Percentiles rank a stretch among this genome's conserved stretches.
Evolutionary conservation across 306 rosid genomes (phyloP).

Genomic region (Phaseolus lunatus): DNA sequence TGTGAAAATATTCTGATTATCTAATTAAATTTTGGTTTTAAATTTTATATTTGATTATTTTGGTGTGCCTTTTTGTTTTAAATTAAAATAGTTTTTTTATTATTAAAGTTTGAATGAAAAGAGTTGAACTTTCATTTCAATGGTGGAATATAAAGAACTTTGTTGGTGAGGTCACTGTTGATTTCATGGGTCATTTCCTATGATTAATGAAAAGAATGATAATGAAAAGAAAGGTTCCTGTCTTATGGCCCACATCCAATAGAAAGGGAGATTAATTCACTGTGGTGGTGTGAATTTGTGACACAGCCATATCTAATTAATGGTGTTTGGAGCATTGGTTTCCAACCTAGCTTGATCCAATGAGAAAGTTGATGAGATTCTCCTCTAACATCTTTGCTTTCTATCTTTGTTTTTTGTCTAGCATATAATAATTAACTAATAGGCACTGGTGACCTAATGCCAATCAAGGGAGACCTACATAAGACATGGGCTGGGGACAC

Average conservation of each 20-base stretch:
- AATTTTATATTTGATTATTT: too few species aligned
- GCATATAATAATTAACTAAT: slow-evolving; percentile 1
- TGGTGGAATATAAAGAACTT: slow-evolving; percentile 24
- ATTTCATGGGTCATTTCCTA: slow-evolving; percentile 32
- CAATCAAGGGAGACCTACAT: slow-evolving; percentile 23
- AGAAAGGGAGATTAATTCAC: slow-evolving; percentile 1
- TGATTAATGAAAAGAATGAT: slow-evolving; percentile 41
- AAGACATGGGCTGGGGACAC: not conserved
- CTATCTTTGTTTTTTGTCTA: not conserved
- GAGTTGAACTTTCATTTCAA: not conserved
- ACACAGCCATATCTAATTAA: slow-evolving; percentile 20
- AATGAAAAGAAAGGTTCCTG: slow-evolving; percentile 41
- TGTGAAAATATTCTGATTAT: too few species aligned
- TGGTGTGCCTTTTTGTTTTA: not conserved
- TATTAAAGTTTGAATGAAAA: not conserved
- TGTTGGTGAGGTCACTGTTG: slow-evolving; percentile 17
- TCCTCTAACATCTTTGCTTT: slow-evolving; percentile 12
- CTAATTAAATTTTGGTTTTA: too few species aligned
- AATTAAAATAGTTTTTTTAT: not conserved
- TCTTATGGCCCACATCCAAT: slow-evolving; percentile 38
- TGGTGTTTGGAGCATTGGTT: slow-evolving; percentile 26
- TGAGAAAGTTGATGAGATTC: slow-evolving; percentile 40
- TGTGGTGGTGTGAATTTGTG: slow-evolving; percentile 34
- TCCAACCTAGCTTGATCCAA: slow-evolving; percentile 47
- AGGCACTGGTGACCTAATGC: slow-evolving; percentile 9